Percentiles rank a stretch among this genome's conserved stretches.
Conservation (phyloP, 75 land plant species). For the Pseudotsuga menziesii region DNA sequence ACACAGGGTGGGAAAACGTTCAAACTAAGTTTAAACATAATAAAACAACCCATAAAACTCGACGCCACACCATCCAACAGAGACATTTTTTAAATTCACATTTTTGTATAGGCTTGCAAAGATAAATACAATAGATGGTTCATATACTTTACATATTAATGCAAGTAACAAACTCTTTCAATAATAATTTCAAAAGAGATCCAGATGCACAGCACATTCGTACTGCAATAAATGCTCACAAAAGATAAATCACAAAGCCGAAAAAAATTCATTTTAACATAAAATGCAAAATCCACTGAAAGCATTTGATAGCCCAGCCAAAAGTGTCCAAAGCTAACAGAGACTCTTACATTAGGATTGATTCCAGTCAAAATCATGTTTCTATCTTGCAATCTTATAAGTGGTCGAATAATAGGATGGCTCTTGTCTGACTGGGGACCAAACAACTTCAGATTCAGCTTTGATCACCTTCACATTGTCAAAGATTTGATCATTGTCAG, state of each 20-base stretch:
- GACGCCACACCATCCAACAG: neutral
- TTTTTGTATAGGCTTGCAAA: neutral
- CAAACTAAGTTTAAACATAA: too few species aligned
- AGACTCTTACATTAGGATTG: slow-evolving; percentile 37
- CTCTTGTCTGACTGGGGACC: slow-evolving; percentile 25
- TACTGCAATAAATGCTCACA: neutral
- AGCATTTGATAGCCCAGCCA: neutral
- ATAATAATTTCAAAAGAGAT: neutral
- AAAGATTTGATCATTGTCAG: slow-evolving; percentile 41
- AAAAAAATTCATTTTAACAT: neutral
- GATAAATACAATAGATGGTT: too few species aligned
- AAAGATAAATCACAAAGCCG: neutral
- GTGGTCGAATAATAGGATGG: slow-evolving; percentile 34
- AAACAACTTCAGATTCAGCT: slow-evolving; percentile 43
- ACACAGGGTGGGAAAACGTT: too few species aligned
- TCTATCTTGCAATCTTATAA: slow-evolving; percentile 45
- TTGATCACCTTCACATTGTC: slow-evolving; percentile 51
- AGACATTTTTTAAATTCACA: neutral
- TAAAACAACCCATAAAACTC: neutral
- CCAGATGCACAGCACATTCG: neutral
- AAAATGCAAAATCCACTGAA: neutral
- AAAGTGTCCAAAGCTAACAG: neutral
- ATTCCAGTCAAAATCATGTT: slow-evolving; percentile 50
- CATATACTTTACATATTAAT: neutral
- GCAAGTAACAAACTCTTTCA: neutral